A percentile compares a stretch with the other conserved stretches of the same genome.
These are phyloP conservation scores for Podaxis pistillaris DNA, from an alignment of 768 basidiomycete species.

Conservation along the genomic window DNA sequence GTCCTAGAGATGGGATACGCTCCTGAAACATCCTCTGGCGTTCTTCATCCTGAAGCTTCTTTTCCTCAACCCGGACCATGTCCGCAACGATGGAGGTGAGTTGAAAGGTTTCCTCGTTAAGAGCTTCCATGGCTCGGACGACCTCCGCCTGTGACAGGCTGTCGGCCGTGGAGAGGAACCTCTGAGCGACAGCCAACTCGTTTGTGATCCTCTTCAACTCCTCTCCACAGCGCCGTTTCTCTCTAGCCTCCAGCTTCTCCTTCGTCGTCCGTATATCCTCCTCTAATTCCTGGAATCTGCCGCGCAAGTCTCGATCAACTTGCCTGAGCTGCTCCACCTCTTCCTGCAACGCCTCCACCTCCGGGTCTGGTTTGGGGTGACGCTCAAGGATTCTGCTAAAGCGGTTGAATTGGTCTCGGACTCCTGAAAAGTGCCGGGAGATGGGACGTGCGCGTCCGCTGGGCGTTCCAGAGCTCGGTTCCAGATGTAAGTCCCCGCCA, in stretches of 20 bases:
- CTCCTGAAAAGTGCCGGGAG: neutral
- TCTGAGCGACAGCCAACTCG: conserved; percentile 41
- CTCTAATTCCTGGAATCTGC: conserved; percentile 2
- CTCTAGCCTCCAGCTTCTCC: conserved; percentile 19
- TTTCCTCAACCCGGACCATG: neutral
- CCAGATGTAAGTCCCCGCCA: conserved; percentile 6
- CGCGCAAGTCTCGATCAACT: neutral
- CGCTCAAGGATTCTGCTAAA: neutral
- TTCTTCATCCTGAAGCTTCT: neutral
- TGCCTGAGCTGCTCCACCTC: neutral
- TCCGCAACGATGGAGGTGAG: conserved; percentile 44
- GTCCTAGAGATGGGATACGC: neutral
- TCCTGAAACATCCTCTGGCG: neutral
- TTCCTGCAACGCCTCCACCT: neutral
- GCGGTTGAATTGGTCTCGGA: neutral
- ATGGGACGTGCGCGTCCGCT: neutral
- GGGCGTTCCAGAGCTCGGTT: neutral
- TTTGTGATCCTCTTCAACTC: conserved; percentile 29
- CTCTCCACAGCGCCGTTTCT: conserved; percentile 24
- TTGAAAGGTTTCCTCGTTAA: conserved; percentile 52
- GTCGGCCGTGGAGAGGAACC: conserved; percentile 44
- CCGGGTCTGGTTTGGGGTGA: neutral
- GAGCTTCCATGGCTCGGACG: conserved; percentile 32
- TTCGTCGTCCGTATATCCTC: conserved; percentile 20
- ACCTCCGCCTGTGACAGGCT: conserved; percentile 43